These are phyloP conservation scores for Entonaema liquescens DNA, from an alignment of 495 filamentous ascomycete genomes.

Conservation along the genomic window DNA sequence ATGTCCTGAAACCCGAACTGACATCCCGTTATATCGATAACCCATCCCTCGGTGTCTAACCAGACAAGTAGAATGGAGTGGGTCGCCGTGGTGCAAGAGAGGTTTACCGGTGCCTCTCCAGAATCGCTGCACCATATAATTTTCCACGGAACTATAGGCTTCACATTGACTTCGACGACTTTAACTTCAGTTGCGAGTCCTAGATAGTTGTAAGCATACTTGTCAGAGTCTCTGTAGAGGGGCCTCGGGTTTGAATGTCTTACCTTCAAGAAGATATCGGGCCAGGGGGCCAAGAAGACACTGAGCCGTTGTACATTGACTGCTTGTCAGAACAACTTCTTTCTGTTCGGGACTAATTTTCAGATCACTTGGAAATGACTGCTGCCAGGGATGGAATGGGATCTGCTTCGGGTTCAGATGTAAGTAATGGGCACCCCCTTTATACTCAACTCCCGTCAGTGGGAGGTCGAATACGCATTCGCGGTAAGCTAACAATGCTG, in stretches of 20 bases:
- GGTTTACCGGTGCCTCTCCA: background rate
- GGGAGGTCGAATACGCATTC: conserved; percentile 2
- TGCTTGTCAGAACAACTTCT: background rate
- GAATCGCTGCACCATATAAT: background rate
- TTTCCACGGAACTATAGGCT: background rate
- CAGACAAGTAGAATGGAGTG: background rate
- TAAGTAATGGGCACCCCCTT: background rate
- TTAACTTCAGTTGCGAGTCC: background rate
- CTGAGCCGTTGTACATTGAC: background rate
- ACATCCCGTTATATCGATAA: background rate
- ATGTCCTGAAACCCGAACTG: background rate
- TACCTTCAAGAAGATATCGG: conserved; percentile 1
- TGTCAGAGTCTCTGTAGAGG: background rate
- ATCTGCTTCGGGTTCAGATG: background rate
- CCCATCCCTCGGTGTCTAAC: background rate
- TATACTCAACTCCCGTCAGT: background rate
- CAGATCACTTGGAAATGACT: background rate
- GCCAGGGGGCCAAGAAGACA: background rate
- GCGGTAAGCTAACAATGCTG: background rate
- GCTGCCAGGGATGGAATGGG: background rate
- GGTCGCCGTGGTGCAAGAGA: background rate
- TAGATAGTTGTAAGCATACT: background rate
- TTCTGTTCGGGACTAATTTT: background rate
- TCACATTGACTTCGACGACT: background rate
- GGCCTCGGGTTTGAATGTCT: background rate